A percentile compares a stretch with the other conserved stretches of the same genome.
Evolutionary conservation across 495 filamentous ascomycete genomes (phyloP).

Genomic region (Lophiotrema nucula): DNA sequence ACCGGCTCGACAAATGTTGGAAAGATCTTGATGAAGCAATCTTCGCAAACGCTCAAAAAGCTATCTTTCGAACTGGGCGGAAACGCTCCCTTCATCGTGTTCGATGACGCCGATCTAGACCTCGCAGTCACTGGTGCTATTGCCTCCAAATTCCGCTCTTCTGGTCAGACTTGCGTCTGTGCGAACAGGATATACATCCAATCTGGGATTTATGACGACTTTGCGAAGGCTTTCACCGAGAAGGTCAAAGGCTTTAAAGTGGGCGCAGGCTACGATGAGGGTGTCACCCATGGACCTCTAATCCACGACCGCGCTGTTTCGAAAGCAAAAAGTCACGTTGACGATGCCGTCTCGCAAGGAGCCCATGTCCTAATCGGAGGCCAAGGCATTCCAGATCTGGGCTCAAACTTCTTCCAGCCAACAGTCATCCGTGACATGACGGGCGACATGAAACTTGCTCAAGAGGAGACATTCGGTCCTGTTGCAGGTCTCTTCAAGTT

Average conservation of each 20-base stretch:
- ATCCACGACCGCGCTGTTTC: slow-evolving; percentile 46
- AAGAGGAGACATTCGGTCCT: slow-evolving; percentile 61
- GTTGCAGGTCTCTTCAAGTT: slow-evolving; percentile 54
- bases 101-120: slow-evolving; percentile 70
- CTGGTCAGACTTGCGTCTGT: slow-evolving; percentile 72
- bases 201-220: slow-evolving; percentile 46
- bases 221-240: slow-evolving; percentile 42
- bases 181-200: slow-evolving; percentile 74
- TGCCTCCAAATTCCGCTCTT: slow-evolving; percentile 64
- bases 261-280: slow-evolving; percentile 44
- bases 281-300: slow-evolving; percentile 46
- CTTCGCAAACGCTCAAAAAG: slow-evolving; percentile 66
- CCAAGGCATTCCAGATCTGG: slow-evolving; percentile 42
- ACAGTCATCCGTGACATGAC: slow-evolving; percentile 50
- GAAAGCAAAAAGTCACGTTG: slow-evolving; percentile 43
- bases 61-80: slow-evolving; percentile 71
- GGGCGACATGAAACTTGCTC: slow-evolving; percentile 49
- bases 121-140: slow-evolving; percentile 60
- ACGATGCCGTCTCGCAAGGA: slow-evolving; percentile 43
- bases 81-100: slow-evolving; percentile 72
- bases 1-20: slow-evolving; percentile 68
- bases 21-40: slow-evolving; percentile 59
- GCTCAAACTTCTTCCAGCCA: slow-evolving; percentile 52
- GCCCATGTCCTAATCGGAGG: slow-evolving; percentile 47
- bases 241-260: slow-evolving; percentile 47